Conservation (phyloP, 139 green algal species). For the Yamagishiella unicocca region DNA sequence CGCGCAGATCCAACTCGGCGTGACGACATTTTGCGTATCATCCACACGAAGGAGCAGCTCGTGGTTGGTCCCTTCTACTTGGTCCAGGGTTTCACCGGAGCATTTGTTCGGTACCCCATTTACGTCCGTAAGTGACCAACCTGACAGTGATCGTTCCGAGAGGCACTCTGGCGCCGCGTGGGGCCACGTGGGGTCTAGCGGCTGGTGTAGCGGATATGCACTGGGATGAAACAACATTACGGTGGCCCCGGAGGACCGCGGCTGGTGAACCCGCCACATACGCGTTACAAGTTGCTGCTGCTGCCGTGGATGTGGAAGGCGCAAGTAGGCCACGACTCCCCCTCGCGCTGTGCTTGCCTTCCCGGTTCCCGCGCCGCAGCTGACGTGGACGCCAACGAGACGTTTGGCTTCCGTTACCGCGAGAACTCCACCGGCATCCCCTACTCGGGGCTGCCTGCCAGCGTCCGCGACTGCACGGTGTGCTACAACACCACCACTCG, state of each 20-base stretch:
- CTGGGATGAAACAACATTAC: no score
- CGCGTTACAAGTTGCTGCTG: no score
- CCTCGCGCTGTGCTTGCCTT: no score
- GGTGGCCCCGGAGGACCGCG: no score
- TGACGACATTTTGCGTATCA: conserved; percentile 19
- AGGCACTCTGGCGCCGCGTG: no score
- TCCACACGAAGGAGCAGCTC: neutral
- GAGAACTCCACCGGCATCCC: conserved; percentile 24
- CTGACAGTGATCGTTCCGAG: no score
- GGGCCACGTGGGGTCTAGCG: no score
- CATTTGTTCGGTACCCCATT: conserved; percentile 42
- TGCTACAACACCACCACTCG: conserved; percentile 49
- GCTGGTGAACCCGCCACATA: no score
- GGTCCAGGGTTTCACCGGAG: conserved; percentile 14
- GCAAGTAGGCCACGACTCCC: no score
- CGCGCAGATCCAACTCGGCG: conserved; percentile 25
- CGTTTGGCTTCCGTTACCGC: conserved; percentile 40
- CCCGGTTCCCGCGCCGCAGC: neutral
- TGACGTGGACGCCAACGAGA: neutral
- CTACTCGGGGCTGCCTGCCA: conserved; percentile 7
- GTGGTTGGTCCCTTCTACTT: conserved; percentile 31
- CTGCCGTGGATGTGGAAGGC: no score
- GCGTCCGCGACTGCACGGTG: conserved; percentile 11
- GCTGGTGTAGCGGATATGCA: no score
- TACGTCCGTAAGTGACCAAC: conserved; percentile 42